A percentile compares a stretch with the other conserved stretches of the same genome.
Evolutionary conservation across 805 yeast species (phyloP).

Genomic region (Nakazawaea sp.): DNA sequence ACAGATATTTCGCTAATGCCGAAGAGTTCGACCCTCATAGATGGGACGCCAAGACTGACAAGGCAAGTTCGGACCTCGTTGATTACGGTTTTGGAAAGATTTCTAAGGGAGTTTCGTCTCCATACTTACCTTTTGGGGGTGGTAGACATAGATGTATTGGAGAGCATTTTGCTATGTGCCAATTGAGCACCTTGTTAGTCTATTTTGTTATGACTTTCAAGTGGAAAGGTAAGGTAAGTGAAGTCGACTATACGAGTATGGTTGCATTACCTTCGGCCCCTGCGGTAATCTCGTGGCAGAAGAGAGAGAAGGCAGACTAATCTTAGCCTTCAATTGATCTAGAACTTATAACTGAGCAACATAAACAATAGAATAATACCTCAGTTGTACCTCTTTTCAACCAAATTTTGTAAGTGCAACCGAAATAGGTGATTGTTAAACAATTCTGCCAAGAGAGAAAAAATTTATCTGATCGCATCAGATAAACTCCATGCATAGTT

Average conservation of each 20-base stretch:
- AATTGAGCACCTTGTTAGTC: slow-evolving; percentile 78
- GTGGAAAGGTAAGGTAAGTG: slow-evolving; percentile 68
- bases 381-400: no score
- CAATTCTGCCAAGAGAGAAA: no score
- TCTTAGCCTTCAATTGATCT: no score
- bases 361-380: no score
- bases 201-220: slow-evolving; percentile 70
- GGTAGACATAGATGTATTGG: slow-evolving; percentile 99
- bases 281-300: slow-evolving; percentile 65
- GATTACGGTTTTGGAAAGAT: slow-evolving; percentile 96
- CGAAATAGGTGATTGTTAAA: no score
- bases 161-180: slow-evolving; percentile 94
- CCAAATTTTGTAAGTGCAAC: no score
- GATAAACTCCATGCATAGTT: no score
- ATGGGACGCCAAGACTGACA: slow-evolving; percentile 49
- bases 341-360: no score
- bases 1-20: slow-evolving; percentile 75
- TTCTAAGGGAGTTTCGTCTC: slow-evolving; percentile 92
- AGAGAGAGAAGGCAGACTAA: no score
- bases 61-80: slow-evolving; percentile 36
- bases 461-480: no score
- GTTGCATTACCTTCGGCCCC: slow-evolving; percentile 85
- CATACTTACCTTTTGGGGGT: slow-evolving; percentile 97
- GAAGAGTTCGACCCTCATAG: slow-evolving; percentile 74
- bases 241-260: slow-evolving; percentile 81